Percentiles rank a stretch among this genome's conserved stretches.
phyloP scores from a whole-genome alignment of 768 basidiomycete species.

The Podaxis mareebaensis region DNA sequence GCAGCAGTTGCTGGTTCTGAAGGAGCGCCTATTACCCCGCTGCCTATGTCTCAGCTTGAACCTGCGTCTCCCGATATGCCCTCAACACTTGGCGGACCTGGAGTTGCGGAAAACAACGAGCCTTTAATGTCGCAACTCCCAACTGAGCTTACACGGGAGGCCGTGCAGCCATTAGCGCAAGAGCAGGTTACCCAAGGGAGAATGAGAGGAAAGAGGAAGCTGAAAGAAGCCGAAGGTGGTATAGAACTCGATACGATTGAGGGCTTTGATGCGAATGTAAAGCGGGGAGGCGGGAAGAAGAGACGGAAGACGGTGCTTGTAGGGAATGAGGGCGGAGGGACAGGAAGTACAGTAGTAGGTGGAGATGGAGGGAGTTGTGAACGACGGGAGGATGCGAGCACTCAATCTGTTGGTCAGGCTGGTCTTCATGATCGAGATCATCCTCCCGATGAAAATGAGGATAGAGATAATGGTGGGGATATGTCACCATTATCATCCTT shows the following conservation, averaged over 20 bases:
- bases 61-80: no score
- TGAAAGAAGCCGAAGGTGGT: constrained; percentile 8
- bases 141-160: background rate
- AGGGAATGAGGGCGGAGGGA: background rate
- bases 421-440: background rate
- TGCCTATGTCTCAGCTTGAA: no score
- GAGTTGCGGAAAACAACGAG: background rate
- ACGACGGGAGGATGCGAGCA: background rate
- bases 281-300: background rate
- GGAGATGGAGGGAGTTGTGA: background rate
- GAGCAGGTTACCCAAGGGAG: background rate
- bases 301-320: background rate
- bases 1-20: background rate
- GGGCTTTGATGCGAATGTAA: no score
- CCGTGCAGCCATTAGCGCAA: background rate
- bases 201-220: constrained; percentile 15
- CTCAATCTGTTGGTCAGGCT: no score
- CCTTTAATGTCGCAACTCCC: background rate
- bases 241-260: background rate
- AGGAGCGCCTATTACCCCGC: no score
- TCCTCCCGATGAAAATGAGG: background rate
- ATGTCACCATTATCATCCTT: background rate
- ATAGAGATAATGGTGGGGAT: background rate
- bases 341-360: background rate
- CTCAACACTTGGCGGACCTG: background rate